Base-by-base conservation (phyloP, 2,329 filamentous ascomycete species). In the Aspergillus sp. region DNA sequence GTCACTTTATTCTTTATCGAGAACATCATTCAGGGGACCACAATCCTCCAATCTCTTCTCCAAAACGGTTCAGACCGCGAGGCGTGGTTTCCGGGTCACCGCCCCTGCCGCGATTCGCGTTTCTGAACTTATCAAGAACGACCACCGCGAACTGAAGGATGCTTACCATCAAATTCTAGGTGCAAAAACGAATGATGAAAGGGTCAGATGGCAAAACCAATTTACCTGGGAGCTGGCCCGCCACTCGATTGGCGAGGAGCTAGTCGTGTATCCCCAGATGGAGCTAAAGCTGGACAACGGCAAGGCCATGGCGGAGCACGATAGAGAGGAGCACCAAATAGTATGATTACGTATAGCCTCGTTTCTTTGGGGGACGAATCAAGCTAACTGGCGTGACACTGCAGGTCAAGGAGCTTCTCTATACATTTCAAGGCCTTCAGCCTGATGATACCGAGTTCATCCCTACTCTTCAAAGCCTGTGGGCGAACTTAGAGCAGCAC, bases 241-340 rank as follows among this genome's bases (percentile, higher is more conserved):
- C 3, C 81, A 83, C 62, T 78, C 77, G 0, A 73, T 83, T 58
- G 79, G 77, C 21, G 79, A 84, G 62, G 82, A 83, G 62, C 67
- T 83, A 15, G 73, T 85, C 4, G 72, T 85, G 0, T 85, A 85
- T 61, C 83, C 83, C 0, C 80, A 78, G 0, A 73, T 85, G 21
- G 82, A 84, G 67, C 78, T 81, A 61, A 68, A 81, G 53, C 61
- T 84, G 10, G 66, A 73, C 0, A 67, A 71, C 2, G 82, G 82
- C 32, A 71, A 73, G 19, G 60, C 68, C 0, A 70, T 83, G 63
- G 81, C 82, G 0, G 77, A 82, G 5, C 75, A 78, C 42, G 80
- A 84, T 64, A 76, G 82, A 6, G 63, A 70, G 1, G 77, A 82
- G 59, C 81, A 83, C 57, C 77, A 79, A 48, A 59, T 19, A 0